Evolutionary conservation across 352 stramenopile species (phyloP).

Genomic region (Hyaloperonospora brassicae): DNA sequence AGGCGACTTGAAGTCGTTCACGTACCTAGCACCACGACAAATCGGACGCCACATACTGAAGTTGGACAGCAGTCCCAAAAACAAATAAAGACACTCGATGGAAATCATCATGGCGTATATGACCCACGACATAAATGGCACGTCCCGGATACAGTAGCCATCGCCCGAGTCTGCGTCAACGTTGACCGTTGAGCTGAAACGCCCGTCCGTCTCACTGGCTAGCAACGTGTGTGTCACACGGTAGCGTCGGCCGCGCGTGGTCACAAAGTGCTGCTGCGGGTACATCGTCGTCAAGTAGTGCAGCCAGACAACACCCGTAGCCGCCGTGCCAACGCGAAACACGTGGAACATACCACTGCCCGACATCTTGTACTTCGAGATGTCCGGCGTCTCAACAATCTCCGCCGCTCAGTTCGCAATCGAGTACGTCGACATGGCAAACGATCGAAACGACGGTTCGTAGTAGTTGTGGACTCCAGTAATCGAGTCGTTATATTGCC

Average conservation of each 20-base stretch:
- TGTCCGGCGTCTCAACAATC: slow-evolving; percentile 82
- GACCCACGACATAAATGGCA: slow-evolving; percentile 57
- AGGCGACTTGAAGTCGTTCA: slow-evolving; percentile 87
- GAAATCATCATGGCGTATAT: slow-evolving; percentile 85
- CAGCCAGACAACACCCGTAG: slow-evolving; percentile 69
- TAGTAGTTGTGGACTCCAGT: slow-evolving; percentile 73
- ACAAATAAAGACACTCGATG: slow-evolving; percentile 83
- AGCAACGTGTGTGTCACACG: slow-evolving; percentile 55
- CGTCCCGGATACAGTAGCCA: slow-evolving; percentile 75
- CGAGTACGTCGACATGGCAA: slow-evolving; percentile 85
- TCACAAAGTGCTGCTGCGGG: slow-evolving; percentile 71
- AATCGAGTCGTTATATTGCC: slow-evolving; percentile 78
- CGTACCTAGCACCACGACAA: slow-evolving; percentile 75
- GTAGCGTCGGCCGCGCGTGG: slow-evolving; percentile 58
- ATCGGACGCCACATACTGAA: slow-evolving; percentile 88
- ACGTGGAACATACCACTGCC: slow-evolving; percentile 78
- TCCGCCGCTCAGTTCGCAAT: slow-evolving; percentile 83
- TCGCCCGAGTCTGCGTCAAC: slow-evolving; percentile 52
- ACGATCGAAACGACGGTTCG: slow-evolving; percentile 84
- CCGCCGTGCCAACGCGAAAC: slow-evolving; percentile 68
- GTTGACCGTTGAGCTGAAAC: slow-evolving; percentile 67
- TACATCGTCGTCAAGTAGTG: slow-evolving; percentile 77
- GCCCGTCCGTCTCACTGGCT: slow-evolving; percentile 34
- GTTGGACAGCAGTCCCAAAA: slow-evolving; percentile 81
- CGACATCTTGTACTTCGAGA: slow-evolving; percentile 89